Evolutionary conservation across 1,284 basidiomycete genomes (phyloP).

Genomic region (Papiliotrema terrestris): DNA sequence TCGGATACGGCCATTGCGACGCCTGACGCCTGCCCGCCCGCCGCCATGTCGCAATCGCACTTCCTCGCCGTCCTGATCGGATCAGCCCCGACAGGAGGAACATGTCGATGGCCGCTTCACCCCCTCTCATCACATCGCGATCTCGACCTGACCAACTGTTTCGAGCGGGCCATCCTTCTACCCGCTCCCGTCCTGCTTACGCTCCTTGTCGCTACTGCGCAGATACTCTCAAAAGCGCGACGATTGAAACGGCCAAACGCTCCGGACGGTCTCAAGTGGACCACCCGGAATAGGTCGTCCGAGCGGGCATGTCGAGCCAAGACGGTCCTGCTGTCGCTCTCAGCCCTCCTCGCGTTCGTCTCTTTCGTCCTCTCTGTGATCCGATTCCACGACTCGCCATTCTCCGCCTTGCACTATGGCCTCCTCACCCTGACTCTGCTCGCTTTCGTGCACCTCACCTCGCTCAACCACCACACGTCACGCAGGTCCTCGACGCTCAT

Average conservation of each 20-base stretch:
- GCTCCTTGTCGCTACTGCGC: constrained; percentile 51
- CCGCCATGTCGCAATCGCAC: constrained; percentile 5
- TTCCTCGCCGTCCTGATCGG: not conserved
- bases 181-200: constrained; percentile 56
- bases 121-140: constrained; percentile 57
- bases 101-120: constrained; percentile 35
- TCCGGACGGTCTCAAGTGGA: constrained; percentile 25
- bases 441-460: constrained; percentile 41
- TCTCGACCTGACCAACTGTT: constrained; percentile 80
- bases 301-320: constrained; percentile 58
- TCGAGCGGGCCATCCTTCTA: constrained; percentile 68
- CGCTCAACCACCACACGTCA: constrained; percentile 70
- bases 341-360: constrained; percentile 53
- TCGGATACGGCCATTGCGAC: not conserved
- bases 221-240: constrained; percentile 44
- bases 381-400: constrained; percentile 13
- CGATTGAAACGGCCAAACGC: constrained; percentile 21
- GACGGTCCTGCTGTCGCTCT: constrained; percentile 54
- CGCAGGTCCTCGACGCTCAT: constrained; percentile 71
- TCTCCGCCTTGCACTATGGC: constrained; percentile 28
- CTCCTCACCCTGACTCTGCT: constrained; percentile 36
- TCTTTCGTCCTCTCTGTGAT: constrained; percentile 53
- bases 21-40: not conserved
- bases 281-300: constrained; percentile 48
- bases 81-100: no score